Base-by-base conservation (phyloP, 257 asterid genomes). In the Penstemon barbatus region DNA sequence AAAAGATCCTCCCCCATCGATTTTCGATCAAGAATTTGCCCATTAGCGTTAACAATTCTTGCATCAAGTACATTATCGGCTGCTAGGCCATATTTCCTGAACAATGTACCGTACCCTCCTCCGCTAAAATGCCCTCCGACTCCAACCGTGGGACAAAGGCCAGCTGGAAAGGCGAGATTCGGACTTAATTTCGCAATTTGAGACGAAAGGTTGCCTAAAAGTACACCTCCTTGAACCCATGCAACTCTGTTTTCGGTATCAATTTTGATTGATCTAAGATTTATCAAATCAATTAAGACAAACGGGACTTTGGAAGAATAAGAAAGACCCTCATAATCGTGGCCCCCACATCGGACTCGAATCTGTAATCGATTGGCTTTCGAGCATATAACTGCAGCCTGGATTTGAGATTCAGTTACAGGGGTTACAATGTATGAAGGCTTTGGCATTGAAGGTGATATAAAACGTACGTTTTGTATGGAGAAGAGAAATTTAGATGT, bases 281-380 rank as follows among this genome's bases (percentile, higher is more conserved):
- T 76, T 13, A 68, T 68, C 79, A 84, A 5, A 60, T 84, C 86
- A 8, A 84, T 15, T 41, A 78, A 55, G 60, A 75, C 50, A 51
- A 73, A 81, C 3, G 81, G 82, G 71, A 13, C 48, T 39, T 56
- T n/a, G 3, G 88, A 66, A 0, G 69, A n/a, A 36, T 74, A 80
- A 4, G 89, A 80, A 19, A 84, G 82, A 9, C 86, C 88, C 58
- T 80, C 88, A 5, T 83, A 80, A 60, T 83, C 88, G 7, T 83
- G 88, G 48, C 86, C 88, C n/a, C 84, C 89, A n/a, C 81, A 52
- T 6, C 84, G 75, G 15, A 59, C 69, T 0, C 81, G 73, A 7
- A 77, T 41, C 10, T 72, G 78, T 3, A 82, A 33, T 52, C 12
- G 61, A 13, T 44, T 57, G 15, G 70, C 58, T 18, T 65, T 75